Percentiles rank a stretch among this genome's conserved stretches.
phyloP scores from a whole-genome alignment of 371 early-diverging fungal species.

The Amoeboradix gromovi region DNA sequence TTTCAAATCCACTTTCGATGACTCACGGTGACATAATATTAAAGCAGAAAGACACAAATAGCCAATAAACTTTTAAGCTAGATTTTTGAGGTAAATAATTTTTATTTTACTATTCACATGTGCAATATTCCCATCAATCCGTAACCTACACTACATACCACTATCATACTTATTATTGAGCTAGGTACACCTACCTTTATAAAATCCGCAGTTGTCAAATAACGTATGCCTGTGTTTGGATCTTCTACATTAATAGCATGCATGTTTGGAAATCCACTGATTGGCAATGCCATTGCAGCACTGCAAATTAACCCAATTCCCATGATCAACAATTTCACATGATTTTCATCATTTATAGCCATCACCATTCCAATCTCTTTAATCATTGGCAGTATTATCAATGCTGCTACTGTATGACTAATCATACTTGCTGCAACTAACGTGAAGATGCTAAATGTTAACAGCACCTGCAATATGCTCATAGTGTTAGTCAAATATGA shows the following conservation, averaged over 20 bases:
- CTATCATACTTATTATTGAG: constrained; percentile 30
- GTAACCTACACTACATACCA: constrained; percentile 47
- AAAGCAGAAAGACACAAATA: too few species aligned
- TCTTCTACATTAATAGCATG: constrained; percentile 75
- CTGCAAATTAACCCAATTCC: constrained; percentile 45
- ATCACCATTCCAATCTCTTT: constrained; percentile 35
- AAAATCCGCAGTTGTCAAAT: constrained; percentile 50
- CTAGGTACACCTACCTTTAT: constrained; percentile 46
- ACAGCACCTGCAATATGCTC: constrained; percentile 30
- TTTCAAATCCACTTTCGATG: too few species aligned
- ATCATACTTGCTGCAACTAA: constrained; percentile 64
- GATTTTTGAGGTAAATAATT: too few species aligned
- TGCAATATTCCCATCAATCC: constrained; percentile 19
- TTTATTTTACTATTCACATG: too few species aligned
- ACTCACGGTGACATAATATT: too few species aligned
- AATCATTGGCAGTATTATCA: constrained; percentile 50
- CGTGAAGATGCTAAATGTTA: constrained; percentile 32
- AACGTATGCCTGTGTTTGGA: constrained; percentile 43
- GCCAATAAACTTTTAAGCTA: too few species aligned
- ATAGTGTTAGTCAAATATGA: constrained; percentile 27
- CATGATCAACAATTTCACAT: constrained; percentile 64
- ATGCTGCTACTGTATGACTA: constrained; percentile 68
- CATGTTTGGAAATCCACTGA: constrained; percentile 79
- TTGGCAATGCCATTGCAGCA: constrained; percentile 72
- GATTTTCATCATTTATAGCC: constrained; percentile 25